Percentiles rank a stretch among this genome's conserved stretches.
Evolutionary conservation across 306 rosid species (phyloP).

Genomic region (Glycine tomentella): DNA sequence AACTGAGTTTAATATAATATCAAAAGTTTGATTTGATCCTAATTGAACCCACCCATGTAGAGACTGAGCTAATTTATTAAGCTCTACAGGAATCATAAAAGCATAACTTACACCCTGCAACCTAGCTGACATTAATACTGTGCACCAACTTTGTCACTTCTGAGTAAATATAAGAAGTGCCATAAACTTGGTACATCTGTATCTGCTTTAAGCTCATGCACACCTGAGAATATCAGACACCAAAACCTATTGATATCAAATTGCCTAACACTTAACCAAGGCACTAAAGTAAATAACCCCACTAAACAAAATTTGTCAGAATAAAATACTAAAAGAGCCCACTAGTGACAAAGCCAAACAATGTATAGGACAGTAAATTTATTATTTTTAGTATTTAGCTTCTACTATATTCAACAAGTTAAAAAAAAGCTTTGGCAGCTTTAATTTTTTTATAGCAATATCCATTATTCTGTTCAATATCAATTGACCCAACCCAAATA

Average conservation of each 20-base stretch:
- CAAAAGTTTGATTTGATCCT: conserved; percentile 5
- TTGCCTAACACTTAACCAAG: conserved; percentile 24
- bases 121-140: conserved; percentile 33
- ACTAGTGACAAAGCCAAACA: conserved; percentile 5
- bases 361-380: neutral
- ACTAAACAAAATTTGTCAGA: conserved; percentile 26
- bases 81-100: conserved; percentile 4
- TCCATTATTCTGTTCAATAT: neutral
- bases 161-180: conserved; percentile 1
- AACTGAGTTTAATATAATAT: conserved; percentile 9
- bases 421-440: neutral
- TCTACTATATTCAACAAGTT: neutral
- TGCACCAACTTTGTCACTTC: conserved; percentile 20
- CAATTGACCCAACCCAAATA: conserved; percentile 5
- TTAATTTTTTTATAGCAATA: neutral
- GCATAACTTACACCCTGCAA: conserved; percentile 20
- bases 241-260: conserved; percentile 13
- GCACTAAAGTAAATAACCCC: conserved; percentile 2
- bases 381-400: neutral
- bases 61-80: neutral
- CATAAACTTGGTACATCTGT: conserved; percentile 29
- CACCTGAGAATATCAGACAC: conserved; percentile 34
- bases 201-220: conserved; percentile 22
- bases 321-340: neutral
- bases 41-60: neutral